A percentile compares a stretch with the other conserved stretches of the same genome.
phyloP scores from a whole-genome alignment of 2,329 filamentous ascomycete genomes.

The Amylocarpus encephaloides region DNA sequence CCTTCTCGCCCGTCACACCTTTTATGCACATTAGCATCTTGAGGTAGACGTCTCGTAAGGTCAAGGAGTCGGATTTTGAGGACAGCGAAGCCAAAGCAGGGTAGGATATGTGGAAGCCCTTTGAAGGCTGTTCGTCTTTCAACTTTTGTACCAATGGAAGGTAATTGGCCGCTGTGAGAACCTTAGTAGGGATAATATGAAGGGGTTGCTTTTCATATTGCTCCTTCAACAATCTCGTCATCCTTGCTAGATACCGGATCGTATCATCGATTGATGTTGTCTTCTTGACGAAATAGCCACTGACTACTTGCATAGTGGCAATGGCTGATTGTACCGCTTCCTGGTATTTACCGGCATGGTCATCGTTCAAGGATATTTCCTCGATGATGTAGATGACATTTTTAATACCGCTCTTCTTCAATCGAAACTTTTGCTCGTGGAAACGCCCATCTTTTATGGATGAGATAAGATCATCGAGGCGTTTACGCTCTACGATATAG shows the following conservation, averaged over 20 bases:
- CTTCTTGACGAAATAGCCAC: constrained; percentile 72
- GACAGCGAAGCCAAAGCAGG: constrained; percentile 64
- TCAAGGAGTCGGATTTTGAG: constrained; percentile 69
- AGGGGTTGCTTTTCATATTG: constrained; percentile 56
- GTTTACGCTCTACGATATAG: constrained; percentile 75
- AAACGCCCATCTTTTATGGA: constrained; percentile 80
- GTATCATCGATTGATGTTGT: constrained; percentile 72
- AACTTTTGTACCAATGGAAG: constrained; percentile 56
- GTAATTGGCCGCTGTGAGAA: constrained; percentile 61
- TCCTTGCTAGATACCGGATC: constrained; percentile 65
- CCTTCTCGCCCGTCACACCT: constrained; percentile 70
- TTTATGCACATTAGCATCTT: constrained; percentile 83
- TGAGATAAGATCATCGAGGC: constrained; percentile 70
- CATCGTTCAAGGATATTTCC: constrained; percentile 56
- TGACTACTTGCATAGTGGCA: constrained; percentile 69
- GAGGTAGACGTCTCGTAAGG: constrained; percentile 66
- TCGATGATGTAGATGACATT: constrained; percentile 77
- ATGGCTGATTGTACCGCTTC: constrained; percentile 68
- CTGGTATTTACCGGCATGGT: constrained; percentile 49
- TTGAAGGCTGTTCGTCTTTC: constrained; percentile 42
- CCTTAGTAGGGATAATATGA: constrained; percentile 57
- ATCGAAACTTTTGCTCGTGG: constrained; percentile 77
- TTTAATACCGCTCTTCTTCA: constrained; percentile 64
- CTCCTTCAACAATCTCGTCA: constrained; percentile 62
- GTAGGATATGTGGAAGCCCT: constrained; percentile 60